phyloP scores from a whole-genome alignment of 305 asterid species.

The Rubia peregrina region DNA sequence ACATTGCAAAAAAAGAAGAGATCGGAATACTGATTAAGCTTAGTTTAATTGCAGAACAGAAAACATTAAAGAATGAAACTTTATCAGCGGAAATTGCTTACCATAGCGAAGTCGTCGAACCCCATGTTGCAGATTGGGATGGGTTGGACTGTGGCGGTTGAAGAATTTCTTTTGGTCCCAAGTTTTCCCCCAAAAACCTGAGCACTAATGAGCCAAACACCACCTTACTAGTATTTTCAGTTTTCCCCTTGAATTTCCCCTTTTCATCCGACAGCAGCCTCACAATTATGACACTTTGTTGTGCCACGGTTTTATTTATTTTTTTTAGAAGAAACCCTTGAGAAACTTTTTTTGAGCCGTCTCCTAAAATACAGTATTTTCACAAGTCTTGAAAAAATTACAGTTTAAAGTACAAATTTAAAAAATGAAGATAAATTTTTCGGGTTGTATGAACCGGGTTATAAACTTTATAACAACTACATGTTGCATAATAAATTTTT shows the following conservation, averaged over 20 bases:
- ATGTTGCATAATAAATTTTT: too few relatives aligned
- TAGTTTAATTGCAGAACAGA: neutral
- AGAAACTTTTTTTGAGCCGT: too few relatives aligned
- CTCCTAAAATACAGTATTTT: too few relatives aligned
- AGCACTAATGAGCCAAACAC: neutral
- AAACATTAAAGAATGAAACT: neutral
- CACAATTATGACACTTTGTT: too few relatives aligned
- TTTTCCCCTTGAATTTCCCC: neutral
- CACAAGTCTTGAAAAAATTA: too few relatives aligned
- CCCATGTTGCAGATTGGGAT: conserved; percentile 32
- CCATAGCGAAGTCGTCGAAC: conserved; percentile 63
- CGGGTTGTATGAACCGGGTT: too few relatives aligned
- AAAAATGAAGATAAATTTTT: too few relatives aligned
- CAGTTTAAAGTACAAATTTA: too few relatives aligned
- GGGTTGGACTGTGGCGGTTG: neutral
- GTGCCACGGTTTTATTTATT: too few relatives aligned
- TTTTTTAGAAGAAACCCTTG: too few relatives aligned
- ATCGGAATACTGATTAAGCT: neutral
- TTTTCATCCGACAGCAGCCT: neutral
- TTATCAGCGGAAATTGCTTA: conserved; percentile 18
- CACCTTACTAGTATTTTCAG: neutral
- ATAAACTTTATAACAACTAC: too few relatives aligned
- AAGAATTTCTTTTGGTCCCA: neutral
- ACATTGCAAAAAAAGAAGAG: neutral
- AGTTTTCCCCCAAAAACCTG: neutral